Conservation (phyloP, 768 basidiomycete genomes). For the Coprinopsis cinerea region DNA sequence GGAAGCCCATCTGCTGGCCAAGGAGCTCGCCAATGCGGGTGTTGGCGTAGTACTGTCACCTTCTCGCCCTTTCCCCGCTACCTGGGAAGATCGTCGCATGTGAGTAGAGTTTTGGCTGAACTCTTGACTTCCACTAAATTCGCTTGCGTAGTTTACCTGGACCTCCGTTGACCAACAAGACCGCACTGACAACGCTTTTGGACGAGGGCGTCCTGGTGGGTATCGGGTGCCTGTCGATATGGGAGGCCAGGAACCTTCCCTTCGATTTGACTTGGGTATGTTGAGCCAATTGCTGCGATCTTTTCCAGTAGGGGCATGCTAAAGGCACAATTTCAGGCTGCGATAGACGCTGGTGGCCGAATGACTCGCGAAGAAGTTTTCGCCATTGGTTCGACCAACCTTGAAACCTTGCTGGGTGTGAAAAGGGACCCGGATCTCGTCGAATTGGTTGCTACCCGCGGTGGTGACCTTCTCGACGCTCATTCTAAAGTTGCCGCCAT, state of each 20-base stretch:
- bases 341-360: slow-evolving; percentile 35
- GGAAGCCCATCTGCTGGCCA: slow-evolving; percentile 66
- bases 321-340: slow-evolving; percentile 26
- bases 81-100: slow-evolving; percentile 70
- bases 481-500: slow-evolving; percentile 46
- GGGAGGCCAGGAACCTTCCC: slow-evolving; percentile 69
- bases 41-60: slow-evolving; percentile 47
- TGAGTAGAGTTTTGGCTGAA: slow-evolving; percentile 23
- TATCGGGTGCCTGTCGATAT: slow-evolving; percentile 56
- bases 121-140: slow-evolving; percentile 13
- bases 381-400: slow-evolving; percentile 42
- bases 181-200: slow-evolving; percentile 53
- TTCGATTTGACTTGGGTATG: slow-evolving; percentile 82
- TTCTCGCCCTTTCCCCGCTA: slow-evolving; percentile 61
- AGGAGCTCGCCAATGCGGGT: slow-evolving; percentile 49
- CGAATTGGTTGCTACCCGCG: slow-evolving; percentile 53
- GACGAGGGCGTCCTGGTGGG: slow-evolving; percentile 69
- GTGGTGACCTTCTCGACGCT: slow-evolving; percentile 47
- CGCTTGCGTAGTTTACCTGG: slow-evolving; percentile 47
- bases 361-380: slow-evolving; percentile 38
- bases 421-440: slow-evolving; percentile 25
- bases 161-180: slow-evolving; percentile 57
- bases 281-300: slow-evolving; percentile 4
- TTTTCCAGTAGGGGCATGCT: background rate
- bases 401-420: slow-evolving; percentile 36